Percentiles rank a stretch among this genome's conserved stretches.
phyloP scores from a whole-genome alignment of 805 yeast genomes.

The Metschnikowia anglica region DNA sequence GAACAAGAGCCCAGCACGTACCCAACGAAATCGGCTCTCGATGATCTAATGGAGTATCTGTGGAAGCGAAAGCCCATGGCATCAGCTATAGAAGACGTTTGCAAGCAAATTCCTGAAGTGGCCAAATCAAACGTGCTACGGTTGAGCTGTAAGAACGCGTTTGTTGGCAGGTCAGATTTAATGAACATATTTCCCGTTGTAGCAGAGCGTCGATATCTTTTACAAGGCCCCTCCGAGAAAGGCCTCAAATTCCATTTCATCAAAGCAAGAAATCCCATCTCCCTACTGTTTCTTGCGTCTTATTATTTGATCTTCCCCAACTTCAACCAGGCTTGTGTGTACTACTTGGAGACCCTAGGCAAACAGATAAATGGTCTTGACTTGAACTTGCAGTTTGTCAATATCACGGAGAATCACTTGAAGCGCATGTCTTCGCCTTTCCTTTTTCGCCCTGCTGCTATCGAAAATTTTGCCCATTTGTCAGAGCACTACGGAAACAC shows the following conservation, averaged over 20 bases:
- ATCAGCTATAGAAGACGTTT: slow-evolving; percentile 27
- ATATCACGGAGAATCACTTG: slow-evolving; percentile 26
- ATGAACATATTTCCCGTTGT: slow-evolving; percentile 35
- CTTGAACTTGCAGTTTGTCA: slow-evolving; percentile 46
- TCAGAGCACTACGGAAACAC: slow-evolving; percentile 8
- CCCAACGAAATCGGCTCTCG: slow-evolving; percentile 24
- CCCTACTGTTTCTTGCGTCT: slow-evolving; percentile 44
- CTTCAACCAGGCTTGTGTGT: slow-evolving; percentile 50
- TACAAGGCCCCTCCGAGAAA: slow-evolving; percentile 22
- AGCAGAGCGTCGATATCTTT: slow-evolving; percentile 30
- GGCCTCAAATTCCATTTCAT: slow-evolving; percentile 42
- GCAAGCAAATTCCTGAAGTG: slow-evolving; percentile 7
- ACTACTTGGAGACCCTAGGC: slow-evolving; percentile 48
- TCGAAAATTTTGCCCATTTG: slow-evolving; percentile 4
- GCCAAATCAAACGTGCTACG: slow-evolving; percentile 33
- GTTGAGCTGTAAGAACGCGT: slow-evolving; percentile 39
- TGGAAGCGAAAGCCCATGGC: slow-evolving; percentile 33
- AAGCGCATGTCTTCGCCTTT: slow-evolving; percentile 33
- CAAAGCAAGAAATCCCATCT: slow-evolving; percentile 49
- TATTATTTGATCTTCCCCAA: slow-evolving; percentile 55
- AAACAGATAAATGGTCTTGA: slow-evolving; percentile 52
- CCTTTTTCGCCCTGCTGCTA: slow-evolving; percentile 13
- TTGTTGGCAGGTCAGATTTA: slow-evolving; percentile 41
- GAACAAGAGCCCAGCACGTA: slow-evolving; percentile 16
- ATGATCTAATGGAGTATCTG: slow-evolving; percentile 29